Percentiles rank a stretch among this genome's conserved stretches.
These are phyloP conservation scores for Cucurbitaria berberidis DNA, from an alignment of 2,329 filamentous ascomycete species.

Conservation along the genomic window DNA sequence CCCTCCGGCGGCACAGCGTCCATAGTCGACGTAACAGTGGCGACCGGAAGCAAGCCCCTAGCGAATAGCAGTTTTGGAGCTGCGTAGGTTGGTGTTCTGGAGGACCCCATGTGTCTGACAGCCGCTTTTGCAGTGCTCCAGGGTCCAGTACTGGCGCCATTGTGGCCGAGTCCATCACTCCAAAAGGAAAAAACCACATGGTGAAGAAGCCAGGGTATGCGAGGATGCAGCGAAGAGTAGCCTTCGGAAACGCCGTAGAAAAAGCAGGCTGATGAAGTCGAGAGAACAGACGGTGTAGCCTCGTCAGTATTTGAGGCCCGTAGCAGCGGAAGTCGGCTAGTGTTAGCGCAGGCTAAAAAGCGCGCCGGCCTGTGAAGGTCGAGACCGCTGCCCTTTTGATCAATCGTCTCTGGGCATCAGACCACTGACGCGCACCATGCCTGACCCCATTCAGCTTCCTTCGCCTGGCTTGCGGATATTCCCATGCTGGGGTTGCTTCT, in stretches of 20 bases:
- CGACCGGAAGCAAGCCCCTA: background rate
- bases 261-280: background rate
- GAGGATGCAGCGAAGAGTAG: background rate
- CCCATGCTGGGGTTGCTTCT: constrained; percentile 15
- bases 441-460: constrained; percentile 18
- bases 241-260: background rate
- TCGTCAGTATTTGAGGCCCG: background rate
- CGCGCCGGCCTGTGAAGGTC: constrained; percentile 14
- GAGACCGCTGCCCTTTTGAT: constrained; percentile 22
- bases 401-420: constrained; percentile 17
- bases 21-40: background rate
- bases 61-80: background rate
- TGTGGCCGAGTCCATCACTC: background rate
- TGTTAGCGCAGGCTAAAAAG: constrained; percentile 3
- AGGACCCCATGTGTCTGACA: constrained; percentile 3
- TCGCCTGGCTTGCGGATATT: constrained; percentile 16
- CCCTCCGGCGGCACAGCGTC: background rate
- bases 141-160: background rate
- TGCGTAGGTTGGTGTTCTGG: background rate
- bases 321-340: constrained; percentile 1
- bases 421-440: constrained; percentile 17
- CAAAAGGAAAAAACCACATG: background rate
- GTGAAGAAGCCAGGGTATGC: background rate
- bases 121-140: constrained; percentile 4
- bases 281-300: background rate